Evolutionary conservation across 768 basidiomycete genomes (phyloP).

Genomic region (Mycena vitilis): DNA sequence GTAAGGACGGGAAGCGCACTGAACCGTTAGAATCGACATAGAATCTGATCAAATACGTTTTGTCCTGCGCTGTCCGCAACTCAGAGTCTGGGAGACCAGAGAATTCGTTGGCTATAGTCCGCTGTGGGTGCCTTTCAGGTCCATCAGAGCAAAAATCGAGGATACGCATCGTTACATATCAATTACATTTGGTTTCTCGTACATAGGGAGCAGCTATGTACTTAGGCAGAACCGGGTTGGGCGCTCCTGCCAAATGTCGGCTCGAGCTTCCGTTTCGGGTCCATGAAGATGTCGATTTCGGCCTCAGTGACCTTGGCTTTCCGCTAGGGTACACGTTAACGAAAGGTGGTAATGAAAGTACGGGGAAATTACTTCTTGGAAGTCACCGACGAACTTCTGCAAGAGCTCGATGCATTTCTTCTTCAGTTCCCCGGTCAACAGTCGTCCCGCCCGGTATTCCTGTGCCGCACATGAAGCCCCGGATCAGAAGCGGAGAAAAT

Average conservation of each 20-base stretch:
- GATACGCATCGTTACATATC: background rate
- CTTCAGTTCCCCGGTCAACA: constrained; percentile 94
- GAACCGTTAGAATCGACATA: constrained; percentile 30
- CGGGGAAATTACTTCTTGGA: constrained; percentile 72
- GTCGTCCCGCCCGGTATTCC: constrained; percentile 91
- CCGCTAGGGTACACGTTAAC: constrained; percentile 59
- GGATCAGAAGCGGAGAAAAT: background rate
- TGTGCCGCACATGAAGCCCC: constrained; percentile 44
- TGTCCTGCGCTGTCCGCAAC: no score
- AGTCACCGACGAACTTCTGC: constrained; percentile 84
- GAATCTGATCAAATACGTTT: background rate
- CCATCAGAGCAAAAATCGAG: no score
- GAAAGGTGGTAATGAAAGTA: background rate
- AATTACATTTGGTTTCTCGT: constrained; percentile 18
- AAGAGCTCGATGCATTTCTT: constrained; percentile 84
- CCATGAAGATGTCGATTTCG: constrained; percentile 82
- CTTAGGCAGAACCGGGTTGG: constrained; percentile 21
- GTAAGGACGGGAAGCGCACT: constrained; percentile 45
- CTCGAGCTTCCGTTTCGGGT: constrained; percentile 79
- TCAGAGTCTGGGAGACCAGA: no score
- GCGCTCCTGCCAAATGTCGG: constrained; percentile 58
- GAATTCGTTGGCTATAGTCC: no score
- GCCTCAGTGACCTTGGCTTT: constrained; percentile 86
- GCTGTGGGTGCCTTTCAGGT: no score
- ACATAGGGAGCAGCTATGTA: background rate